Evolutionary conservation across 176 grass and related monocot species (phyloP).

Genomic region (Lolium multiflorum): DNA sequence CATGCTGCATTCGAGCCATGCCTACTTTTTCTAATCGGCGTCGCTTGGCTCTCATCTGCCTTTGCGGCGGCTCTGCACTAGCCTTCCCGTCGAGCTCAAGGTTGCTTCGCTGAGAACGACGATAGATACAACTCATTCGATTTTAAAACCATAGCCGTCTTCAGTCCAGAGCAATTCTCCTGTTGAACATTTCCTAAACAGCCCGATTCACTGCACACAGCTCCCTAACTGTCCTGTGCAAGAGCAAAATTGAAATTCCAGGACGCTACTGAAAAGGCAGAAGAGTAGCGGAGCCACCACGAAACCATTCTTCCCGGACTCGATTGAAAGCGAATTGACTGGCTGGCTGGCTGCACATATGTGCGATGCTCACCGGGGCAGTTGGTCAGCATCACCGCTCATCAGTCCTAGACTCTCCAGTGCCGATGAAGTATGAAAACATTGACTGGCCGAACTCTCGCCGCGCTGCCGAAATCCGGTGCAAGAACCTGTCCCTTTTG

Average conservation of each 20-base stretch:
- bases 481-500: neutral
- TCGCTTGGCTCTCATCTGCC: neutral
- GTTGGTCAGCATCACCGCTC: slow-evolving; percentile 10
- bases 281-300: neutral
- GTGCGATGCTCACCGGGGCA: neutral
- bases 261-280: neutral
- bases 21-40: neutral
- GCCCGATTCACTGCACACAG: neutral
- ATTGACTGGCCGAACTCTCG: slow-evolving; percentile 4
- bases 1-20: neutral
- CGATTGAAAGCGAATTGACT: neutral
- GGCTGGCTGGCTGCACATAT: neutral
- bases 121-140: neutral
- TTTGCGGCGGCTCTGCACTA: neutral
- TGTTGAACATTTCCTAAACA: neutral
- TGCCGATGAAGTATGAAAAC: neutral
- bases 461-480: neutral
- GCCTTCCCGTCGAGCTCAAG: neutral
- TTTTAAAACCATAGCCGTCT: neutral
- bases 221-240: neutral
- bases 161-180: neutral
- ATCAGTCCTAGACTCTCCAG: neutral
- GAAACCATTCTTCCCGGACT: neutral
- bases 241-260: neutral
- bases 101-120: neutral